These are phyloP conservation scores for Ustilago esculenta DNA, from an alignment of 1,284 basidiomycete species.

Conservation along the genomic window DNA sequence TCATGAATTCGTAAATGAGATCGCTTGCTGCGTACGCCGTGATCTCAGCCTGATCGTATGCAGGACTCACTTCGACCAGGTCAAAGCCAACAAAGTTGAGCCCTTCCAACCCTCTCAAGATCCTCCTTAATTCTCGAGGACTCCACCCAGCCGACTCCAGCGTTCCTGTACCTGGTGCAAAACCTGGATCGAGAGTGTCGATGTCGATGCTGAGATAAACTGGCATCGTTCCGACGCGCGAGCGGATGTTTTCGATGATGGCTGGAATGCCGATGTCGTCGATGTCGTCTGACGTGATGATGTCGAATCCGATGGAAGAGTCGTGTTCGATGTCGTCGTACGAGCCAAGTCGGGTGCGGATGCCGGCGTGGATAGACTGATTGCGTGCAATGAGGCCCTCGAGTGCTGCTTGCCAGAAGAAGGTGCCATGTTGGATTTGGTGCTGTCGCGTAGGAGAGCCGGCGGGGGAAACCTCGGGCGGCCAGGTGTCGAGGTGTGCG, in stretches of 20 bases:
- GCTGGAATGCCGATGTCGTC: constrained; percentile 48
- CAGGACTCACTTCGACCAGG: constrained; percentile 53
- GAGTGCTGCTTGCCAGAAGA: constrained; percentile 69
- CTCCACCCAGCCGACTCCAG: constrained; percentile 53
- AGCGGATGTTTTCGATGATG: constrained; percentile 37
- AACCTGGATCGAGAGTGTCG: constrained; percentile 55
- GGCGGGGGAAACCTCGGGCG: constrained; percentile 68
- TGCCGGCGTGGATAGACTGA: constrained; percentile 83
- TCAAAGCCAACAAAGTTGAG: constrained; percentile 59
- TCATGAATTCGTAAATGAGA: constrained; percentile 55
- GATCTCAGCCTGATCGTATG: constrained; percentile 55
- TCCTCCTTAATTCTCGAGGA: constrained; percentile 48
- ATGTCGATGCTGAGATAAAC: constrained; percentile 58
- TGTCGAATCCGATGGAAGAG: constrained; percentile 47
- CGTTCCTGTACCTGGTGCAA: constrained; percentile 56
- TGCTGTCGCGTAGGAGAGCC: constrained; percentile 44
- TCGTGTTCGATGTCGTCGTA: constrained; percentile 50
- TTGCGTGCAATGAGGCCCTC: constrained; percentile 69
- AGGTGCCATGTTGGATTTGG: constrained; percentile 65
- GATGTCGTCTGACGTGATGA: constrained; percentile 55
- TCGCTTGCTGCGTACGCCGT: constrained; percentile 55
- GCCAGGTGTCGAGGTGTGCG: constrained; percentile 73
- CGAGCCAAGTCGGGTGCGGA: constrained; percentile 67
- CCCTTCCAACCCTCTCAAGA: constrained; percentile 47
- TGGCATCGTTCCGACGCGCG: constrained; percentile 46